Evolutionary conservation across 345 rosid species (phyloP).

Genomic region (Erodium maritimum): DNA sequence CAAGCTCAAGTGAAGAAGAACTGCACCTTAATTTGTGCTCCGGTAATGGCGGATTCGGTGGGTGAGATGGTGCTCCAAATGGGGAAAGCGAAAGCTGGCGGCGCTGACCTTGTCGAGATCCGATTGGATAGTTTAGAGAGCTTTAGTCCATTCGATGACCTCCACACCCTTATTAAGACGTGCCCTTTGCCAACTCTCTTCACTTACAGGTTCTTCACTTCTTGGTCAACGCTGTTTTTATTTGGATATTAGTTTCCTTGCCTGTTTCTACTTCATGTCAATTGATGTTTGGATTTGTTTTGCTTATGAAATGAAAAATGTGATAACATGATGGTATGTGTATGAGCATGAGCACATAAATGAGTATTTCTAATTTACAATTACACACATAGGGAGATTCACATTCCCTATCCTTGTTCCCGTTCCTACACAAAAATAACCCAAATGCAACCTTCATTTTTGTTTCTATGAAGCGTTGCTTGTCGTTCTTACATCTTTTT

Average conservation of each 20-base stretch:
- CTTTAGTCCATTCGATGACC: slow-evolving; percentile 34
- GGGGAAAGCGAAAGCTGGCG: slow-evolving; percentile 42
- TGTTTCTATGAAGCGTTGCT: not conserved
- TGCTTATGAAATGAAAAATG: no score
- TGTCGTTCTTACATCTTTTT: not conserved
- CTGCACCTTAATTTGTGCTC: slow-evolving; percentile 65
- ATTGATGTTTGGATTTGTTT: no score
- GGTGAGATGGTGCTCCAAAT: slow-evolving; percentile 39
- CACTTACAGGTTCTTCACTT: slow-evolving; percentile 60
- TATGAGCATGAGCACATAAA: no score
- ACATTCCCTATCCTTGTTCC: no score
- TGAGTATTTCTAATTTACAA: no score
- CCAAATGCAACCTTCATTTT: no score
- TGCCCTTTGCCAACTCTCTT: slow-evolving; percentile 70
- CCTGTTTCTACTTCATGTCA: not conserved
- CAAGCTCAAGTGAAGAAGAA: slow-evolving; percentile 21
- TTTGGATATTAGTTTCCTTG: slow-evolving; percentile 1
- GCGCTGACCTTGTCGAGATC: slow-evolving; percentile 83
- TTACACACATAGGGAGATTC: no score
- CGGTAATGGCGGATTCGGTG: slow-evolving; percentile 60
- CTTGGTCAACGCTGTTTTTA: slow-evolving; percentile 7
- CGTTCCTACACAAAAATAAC: no score
- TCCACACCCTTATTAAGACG: slow-evolving; percentile 34
- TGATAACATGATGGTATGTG: no score
- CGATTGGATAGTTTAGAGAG: slow-evolving; percentile 55